Base-by-base conservation (phyloP, 495 filamentous ascomycete genomes). In the Penicillium steckii region DNA sequence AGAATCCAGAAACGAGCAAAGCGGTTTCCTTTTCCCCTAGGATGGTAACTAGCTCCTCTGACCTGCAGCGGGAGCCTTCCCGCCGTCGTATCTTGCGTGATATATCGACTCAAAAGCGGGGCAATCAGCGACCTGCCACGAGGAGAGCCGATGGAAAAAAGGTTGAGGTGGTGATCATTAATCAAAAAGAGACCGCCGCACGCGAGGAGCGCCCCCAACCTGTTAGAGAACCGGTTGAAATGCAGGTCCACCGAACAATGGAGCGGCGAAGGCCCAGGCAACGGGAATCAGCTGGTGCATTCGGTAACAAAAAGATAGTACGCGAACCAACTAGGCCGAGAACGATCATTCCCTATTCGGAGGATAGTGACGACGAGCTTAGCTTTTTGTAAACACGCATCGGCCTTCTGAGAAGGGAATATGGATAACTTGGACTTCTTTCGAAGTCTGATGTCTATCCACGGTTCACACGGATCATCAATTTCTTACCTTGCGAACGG, bases 291-390 rank as follows among this genome's bases (percentile, higher is more conserved):
- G 42, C 48, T 22, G 8, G 19, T 12, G 17, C 46, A 5, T 26
- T 55, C n/a, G n/a, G n/a, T n/a, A n/a, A n/a, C 17, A 30, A 10
- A 18, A 22, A 17, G 10, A 35, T 24, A n/a, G 13, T 26, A 32
- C 43, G 12, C 7, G 40, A 27, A 18, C 25, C 13, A 10, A 21
- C 47, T 42, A 38, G 43, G 25, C 50, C 42, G 26, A 41, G 37
- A 27, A 51, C 51, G 3, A 46, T 62, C 17, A 68, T 72, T 29
- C 60, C 71, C 15, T 70, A 51, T 37, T 63, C 66, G 21, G 65
- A 72, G 7, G 67, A 69, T 9, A 71, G 69, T 22, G 74, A 71
- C 40, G 74, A 77, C 17, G 74, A 77, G 56, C 60, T 77, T 17
- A 74, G 72, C 52, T 75, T 75, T 56, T 40, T 75, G 3, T 73